Conservation (phyloP, 441 rosid genomes). For the Cnidoscolus chayamansa region DNA sequence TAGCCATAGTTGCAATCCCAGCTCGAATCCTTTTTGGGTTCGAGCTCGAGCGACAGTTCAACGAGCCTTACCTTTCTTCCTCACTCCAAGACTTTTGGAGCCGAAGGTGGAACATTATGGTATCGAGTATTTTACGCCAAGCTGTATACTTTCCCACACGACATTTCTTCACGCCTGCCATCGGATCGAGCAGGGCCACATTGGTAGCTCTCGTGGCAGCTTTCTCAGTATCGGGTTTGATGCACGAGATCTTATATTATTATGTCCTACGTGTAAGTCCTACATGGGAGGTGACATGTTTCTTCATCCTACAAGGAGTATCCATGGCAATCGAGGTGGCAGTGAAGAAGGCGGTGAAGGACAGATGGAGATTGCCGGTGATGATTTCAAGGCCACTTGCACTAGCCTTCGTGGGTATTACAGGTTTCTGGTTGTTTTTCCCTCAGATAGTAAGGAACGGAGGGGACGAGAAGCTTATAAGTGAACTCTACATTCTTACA, state of each 20-base stretch:
- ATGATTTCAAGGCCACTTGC: no score
- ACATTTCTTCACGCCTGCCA: neutral
- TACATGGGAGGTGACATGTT: no score
- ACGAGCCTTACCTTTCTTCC: conserved; percentile 17
- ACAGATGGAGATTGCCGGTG: conserved; percentile 6
- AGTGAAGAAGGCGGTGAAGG: conserved; percentile 9
- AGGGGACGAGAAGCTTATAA: no score
- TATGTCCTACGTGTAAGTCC: conserved; percentile 9
- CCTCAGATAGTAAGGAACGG: no score
- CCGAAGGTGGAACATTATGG: conserved; percentile 20
- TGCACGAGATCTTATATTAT: conserved; percentile 34
- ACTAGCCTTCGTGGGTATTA: no score
- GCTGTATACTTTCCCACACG: conserved; percentile 13
- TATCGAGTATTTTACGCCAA: conserved; percentile 4
- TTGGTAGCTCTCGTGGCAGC: conserved; percentile 16
- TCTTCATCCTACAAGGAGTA: conserved; percentile 9
- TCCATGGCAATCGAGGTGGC: conserved; percentile 25
- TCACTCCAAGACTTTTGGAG: conserved; percentile 25
- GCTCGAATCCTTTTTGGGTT: conserved; percentile 1
- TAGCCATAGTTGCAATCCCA: neutral
- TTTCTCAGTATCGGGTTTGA: conserved; percentile 34
- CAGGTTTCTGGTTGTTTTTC: no score
- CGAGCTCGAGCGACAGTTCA: conserved; percentile 24
- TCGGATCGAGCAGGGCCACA: neutral
- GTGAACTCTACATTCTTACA: no score